Base-by-base conservation (phyloP, 2,329 filamentous ascomycete genomes). In the Fusarium cicatricum region DNA sequence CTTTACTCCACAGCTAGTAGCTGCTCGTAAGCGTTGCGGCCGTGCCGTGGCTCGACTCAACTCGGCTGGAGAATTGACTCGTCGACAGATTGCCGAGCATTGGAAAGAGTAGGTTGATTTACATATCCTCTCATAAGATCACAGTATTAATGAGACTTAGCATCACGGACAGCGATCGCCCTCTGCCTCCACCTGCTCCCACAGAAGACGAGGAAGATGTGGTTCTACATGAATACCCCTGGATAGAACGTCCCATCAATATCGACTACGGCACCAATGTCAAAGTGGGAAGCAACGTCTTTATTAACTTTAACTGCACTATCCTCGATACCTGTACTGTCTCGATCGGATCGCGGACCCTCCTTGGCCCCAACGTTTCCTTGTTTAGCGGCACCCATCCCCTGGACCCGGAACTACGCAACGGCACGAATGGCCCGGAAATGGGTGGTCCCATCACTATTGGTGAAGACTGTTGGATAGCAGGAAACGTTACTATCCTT, bases 211-310 rank as follows among this genome's bases (percentile, higher is more conserved):
- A 85, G 61, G 90, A 95, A 60, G 87, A 88, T 10, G 79, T 76
- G 15, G 77, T 88, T 2, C 83, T 95, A 29, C 78, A 80, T 17
- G 77, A 88, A 29, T 75, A 89, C 21, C 85, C 90, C 0, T 92
- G 85, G 82, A 79, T 94, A 17, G 87, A 90, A 56, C 75, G 82
- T 0, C 91, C 90, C 0, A 78, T 95, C 47, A 84, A 80, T 39
- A 82, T 89, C 56, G 91, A 96, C 74, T 94, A 95, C 66, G 92
- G 92, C 4, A 87, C 82, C 66, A 92, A 95, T 59, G 78, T 94
- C 39, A 84, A 76, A 21, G 54, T 72, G 4, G 91, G 90, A 15
- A 77, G 84, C 38, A 85, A 86, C 49, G 90, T 90, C 12, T 95
- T 87, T 68, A 82, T 96, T 71, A 96, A 84, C 75, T 87, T 82